A percentile compares a stretch with the other conserved stretches of the same genome.
phyloP scores from a whole-genome alignment of 257 asterid species.

The Solanum pennellii region DNA sequence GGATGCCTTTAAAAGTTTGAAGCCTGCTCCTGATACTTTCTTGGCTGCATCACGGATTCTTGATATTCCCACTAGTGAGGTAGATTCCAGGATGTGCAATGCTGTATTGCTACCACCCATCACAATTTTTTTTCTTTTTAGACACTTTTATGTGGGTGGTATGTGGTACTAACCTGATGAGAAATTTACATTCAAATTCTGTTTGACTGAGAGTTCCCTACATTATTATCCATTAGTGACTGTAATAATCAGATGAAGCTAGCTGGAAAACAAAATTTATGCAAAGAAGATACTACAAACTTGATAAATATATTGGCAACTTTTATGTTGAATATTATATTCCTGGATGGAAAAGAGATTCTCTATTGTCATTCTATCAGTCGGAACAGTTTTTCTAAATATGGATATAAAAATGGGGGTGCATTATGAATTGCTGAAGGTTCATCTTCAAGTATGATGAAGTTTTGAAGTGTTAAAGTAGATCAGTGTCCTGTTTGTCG shows the following conservation, averaged over 20 bases:
- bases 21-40: constrained; percentile 98
- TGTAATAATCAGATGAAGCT: background rate
- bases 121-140: background rate
- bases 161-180: background rate
- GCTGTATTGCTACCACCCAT: background rate
- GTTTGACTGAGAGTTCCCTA: background rate
- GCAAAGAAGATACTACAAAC: background rate
- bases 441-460: background rate
- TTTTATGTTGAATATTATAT: background rate
- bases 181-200: background rate
- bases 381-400: background rate
- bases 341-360: background rate
- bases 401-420: background rate
- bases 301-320: background rate
- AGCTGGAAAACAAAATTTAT: background rate
- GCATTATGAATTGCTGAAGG: background rate
- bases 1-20: constrained; percentile 86
- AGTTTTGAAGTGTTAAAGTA: background rate
- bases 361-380: background rate
- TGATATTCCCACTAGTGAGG: constrained; percentile 83
- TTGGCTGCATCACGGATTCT: constrained; percentile 77
- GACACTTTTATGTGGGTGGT: background rate
- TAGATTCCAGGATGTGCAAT: constrained; percentile 9
- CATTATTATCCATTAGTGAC: background rate
- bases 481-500: background rate